Conservation (phyloP, 1,139 yeast genomes). For the Petasospora fabianii region DNA sequence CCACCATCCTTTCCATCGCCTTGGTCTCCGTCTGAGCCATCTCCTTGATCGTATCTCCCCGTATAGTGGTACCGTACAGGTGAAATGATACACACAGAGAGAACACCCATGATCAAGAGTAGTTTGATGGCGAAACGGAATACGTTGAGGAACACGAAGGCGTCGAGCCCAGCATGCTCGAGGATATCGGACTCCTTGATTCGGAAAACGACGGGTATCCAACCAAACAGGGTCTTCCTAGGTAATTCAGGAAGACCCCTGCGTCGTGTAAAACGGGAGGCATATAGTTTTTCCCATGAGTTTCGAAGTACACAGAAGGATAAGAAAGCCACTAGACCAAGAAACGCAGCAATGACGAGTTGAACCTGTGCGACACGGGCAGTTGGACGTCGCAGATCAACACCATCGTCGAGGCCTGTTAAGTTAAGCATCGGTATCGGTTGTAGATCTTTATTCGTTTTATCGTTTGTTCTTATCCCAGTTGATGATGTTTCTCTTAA, state of each 20-base stretch:
- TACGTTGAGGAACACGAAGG: conserved; percentile 76
- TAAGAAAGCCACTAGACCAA: conserved; percentile 64
- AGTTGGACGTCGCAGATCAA: conserved; percentile 39
- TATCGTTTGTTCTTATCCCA: too few relatives aligned
- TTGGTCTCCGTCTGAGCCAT: conserved; percentile 21
- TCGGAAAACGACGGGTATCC: conserved; percentile 65
- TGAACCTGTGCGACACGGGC: conserved; percentile 46
- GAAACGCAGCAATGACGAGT: conserved; percentile 52
- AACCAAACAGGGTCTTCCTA: conserved; percentile 60
- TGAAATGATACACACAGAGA: conserved; percentile 57
- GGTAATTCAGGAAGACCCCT: conserved; percentile 41
- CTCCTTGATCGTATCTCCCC: conserved; percentile 43
- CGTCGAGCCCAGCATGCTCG: conserved; percentile 91
- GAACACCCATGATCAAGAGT: conserved; percentile 48
- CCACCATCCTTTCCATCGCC: conserved; percentile 6
- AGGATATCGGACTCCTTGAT: conserved; percentile 74
- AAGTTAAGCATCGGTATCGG: conserved; percentile 1
- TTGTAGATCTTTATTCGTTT: too few relatives aligned
- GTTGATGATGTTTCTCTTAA: too few relatives aligned
- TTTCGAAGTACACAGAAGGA: conserved; percentile 62
- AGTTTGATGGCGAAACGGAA: conserved; percentile 69
- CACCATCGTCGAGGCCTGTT: conserved; percentile 12
- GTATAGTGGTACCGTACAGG: conserved; percentile 69
- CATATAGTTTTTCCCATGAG: conserved; percentile 69
- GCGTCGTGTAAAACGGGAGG: conserved; percentile 43